phyloP scores from a whole-genome alignment of 139 green algal genomes.

The Chlamydomonas asymmetrica region DNA sequence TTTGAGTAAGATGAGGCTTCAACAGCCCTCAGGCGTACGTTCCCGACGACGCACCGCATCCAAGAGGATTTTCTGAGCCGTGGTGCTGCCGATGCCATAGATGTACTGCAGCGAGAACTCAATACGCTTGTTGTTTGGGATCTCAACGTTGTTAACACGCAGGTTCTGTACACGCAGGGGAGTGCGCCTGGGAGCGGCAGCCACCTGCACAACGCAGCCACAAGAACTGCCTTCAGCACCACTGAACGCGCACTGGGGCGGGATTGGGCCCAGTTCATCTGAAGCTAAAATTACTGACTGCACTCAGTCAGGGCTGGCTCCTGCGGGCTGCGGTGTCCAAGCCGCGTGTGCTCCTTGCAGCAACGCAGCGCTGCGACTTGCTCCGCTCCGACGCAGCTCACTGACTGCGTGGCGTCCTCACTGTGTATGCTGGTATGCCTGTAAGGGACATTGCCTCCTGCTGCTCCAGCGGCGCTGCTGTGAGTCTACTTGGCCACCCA shows the following conservation, averaged over 20 bases:
- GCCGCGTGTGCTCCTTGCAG: background rate
- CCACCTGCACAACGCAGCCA: constrained; percentile 22
- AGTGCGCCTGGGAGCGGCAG: constrained; percentile 45
- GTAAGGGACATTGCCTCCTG: background rate
- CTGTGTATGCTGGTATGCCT: background rate
- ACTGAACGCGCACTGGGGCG: constrained; percentile 1
- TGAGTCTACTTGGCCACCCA: too few relatives aligned
- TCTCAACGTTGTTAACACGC: constrained; percentile 97
- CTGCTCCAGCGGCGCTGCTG: background rate
- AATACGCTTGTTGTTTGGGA: constrained; percentile 97
- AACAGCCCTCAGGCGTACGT: too few relatives aligned
- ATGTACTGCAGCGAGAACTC: constrained; percentile 97
- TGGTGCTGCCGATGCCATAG: constrained; percentile 92
- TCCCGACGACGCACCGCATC: constrained; percentile 68
- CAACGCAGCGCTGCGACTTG: background rate
- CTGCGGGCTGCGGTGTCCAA: background rate
- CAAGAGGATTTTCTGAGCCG: constrained; percentile 86
- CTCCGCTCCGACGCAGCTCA: background rate
- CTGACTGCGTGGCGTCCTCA: background rate
- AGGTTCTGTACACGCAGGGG: constrained; percentile 75
- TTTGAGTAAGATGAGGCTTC: too few relatives aligned
- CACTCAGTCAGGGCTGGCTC: background rate
- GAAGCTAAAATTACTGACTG: background rate
- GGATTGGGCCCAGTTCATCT: too few relatives aligned
- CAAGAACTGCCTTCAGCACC: background rate